Conservation (phyloP, 2,329 filamentous ascomycete species). For the Cladosporium oxysporum region DNA sequence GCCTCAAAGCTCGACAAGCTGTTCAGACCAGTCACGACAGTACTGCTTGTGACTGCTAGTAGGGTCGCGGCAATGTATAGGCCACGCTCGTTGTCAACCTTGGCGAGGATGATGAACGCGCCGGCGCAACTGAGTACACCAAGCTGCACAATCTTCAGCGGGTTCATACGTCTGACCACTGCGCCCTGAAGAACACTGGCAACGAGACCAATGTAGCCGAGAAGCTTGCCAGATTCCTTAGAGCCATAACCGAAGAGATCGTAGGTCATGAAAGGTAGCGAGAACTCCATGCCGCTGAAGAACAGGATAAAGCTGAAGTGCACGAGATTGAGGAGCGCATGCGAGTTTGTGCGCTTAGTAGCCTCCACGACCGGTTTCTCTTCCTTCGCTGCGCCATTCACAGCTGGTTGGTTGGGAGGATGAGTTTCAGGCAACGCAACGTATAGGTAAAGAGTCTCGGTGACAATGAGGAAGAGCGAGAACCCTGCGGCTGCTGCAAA, state of each 20-base stretch:
- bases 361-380: constrained; percentile 24
- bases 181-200: constrained; percentile 91
- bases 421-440: constrained; percentile 82
- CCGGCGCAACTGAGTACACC: constrained; percentile 76
- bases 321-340: constrained; percentile 75
- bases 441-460: constrained; percentile 88
- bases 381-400: constrained; percentile 26
- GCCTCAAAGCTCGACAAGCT: constrained; percentile 91
- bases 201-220: constrained; percentile 88
- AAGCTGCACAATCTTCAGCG: constrained; percentile 74
- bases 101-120: constrained; percentile 78
- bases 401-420: constrained; percentile 38
- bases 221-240: constrained; percentile 76
- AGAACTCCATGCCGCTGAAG: constrained; percentile 98
- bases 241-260: constrained; percentile 85
- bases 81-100: constrained; percentile 64
- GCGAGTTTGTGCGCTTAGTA: constrained; percentile 71
- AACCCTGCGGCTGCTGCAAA: constrained; percentile 92
- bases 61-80: constrained; percentile 82
- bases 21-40: constrained; percentile 91
- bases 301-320: constrained; percentile 93
- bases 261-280: constrained; percentile 94
- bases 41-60: constrained; percentile 86
- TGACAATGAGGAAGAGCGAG: constrained; percentile 78
- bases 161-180: constrained; percentile 82